Evolutionary conservation across 805 yeast genomes (phyloP).

Genomic region (Schizosaccharomyces lindneri): DNA sequence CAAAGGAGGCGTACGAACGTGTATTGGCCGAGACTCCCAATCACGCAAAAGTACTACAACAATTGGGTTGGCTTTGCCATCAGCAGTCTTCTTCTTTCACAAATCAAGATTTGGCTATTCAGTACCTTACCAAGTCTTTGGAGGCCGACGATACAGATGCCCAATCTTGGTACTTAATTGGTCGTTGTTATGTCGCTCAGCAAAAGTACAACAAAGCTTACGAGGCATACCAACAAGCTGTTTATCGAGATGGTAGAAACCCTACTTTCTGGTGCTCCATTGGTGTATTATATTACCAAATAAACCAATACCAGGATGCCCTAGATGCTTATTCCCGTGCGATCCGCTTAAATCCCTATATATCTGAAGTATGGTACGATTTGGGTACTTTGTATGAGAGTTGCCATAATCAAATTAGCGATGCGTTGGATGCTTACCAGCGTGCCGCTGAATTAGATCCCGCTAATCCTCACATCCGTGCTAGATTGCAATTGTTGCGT

Average conservation of each 20-base stretch:
- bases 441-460: constrained; percentile 93
- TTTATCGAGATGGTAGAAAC: constrained; percentile 82
- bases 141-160: constrained; percentile 82
- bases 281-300: constrained; percentile 90
- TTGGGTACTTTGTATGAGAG: constrained; percentile 91
- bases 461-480: constrained; percentile 77
- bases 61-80: constrained; percentile 82
- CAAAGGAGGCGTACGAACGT: constrained; percentile 84
- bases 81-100: constrained; percentile 38
- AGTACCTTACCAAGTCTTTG: constrained; percentile 59
- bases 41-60: constrained; percentile 89
- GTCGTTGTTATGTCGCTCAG: constrained; percentile 89
- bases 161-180: constrained; percentile 89
- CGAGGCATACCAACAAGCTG: constrained; percentile 96
- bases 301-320: constrained; percentile 88
- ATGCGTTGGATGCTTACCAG: constrained; percentile 88
- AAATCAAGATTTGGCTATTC: constrained; percentile 63
- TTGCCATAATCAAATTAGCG: constrained; percentile 82
- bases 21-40: constrained; percentile 73
- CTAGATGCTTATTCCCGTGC: constrained; percentile 94
- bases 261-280: constrained; percentile 95
- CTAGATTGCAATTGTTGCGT: constrained; percentile 59
- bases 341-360: constrained; percentile 80
- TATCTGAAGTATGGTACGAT: constrained; percentile 96
- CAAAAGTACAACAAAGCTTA: constrained; percentile 89